A percentile compares a stretch with the other conserved stretches of the same genome.
Evolutionary conservation across 2,329 filamentous ascomycete genomes (phyloP).

Genomic region (Talaromyces sp.): DNA sequence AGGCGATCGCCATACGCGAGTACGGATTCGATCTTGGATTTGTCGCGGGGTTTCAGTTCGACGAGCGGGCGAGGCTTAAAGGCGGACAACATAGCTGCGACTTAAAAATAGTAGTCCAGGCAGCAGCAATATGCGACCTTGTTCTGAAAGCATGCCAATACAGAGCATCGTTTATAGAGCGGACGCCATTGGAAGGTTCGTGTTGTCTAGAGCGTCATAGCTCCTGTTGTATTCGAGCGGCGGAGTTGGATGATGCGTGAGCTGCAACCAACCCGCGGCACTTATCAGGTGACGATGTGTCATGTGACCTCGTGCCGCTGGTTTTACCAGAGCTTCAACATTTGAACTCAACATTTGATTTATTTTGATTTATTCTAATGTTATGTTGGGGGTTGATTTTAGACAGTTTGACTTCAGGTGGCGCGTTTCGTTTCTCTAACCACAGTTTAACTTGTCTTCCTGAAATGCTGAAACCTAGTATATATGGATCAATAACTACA

Average conservation of each 20-base stretch:
- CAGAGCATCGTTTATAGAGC: background rate
- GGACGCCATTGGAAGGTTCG: background rate
- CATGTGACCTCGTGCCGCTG: background rate
- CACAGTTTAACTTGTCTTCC: too few species aligned
- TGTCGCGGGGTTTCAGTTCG: slow-evolving; percentile 93
- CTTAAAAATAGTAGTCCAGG: background rate
- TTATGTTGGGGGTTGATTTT: too few species aligned
- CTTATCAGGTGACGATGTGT: background rate
- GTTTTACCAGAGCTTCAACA: background rate
- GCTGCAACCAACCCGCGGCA: background rate
- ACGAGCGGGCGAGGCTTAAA: slow-evolving; percentile 95
- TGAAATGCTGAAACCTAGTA: too few species aligned
- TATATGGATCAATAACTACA: too few species aligned
- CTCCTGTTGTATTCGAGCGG: background rate
- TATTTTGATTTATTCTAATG: background rate
- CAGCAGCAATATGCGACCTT: slow-evolving; percentile 2
- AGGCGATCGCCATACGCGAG: slow-evolving; percentile 89
- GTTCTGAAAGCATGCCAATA: background rate
- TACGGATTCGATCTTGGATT: slow-evolving; percentile 94
- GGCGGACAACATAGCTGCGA: slow-evolving; percentile 74
- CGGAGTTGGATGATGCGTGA: background rate
- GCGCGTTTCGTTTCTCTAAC: too few species aligned
- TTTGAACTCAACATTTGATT: background rate
- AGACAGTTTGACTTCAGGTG: background rate
- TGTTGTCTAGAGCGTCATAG: background rate